Conservation (phyloP, 345 rosid genomes). For the Syzygium aqueum region DNA sequence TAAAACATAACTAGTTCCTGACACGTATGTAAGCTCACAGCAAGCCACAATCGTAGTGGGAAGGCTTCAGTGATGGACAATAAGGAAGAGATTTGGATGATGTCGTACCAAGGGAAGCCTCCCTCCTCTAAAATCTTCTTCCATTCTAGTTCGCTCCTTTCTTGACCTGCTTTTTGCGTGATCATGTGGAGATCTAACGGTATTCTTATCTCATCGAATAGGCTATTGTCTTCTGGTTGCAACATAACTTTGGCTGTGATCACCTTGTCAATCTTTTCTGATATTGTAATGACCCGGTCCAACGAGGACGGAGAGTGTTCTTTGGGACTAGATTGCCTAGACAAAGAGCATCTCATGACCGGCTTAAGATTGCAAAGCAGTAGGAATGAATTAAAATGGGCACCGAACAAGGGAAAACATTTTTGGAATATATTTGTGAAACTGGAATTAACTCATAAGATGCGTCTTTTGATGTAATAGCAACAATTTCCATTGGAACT, state of each 20-base stretch:
- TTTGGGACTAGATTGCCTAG: too few species aligned
- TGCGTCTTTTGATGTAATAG: too few species aligned
- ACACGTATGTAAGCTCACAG: too few species aligned
- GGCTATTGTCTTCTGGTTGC: background rate
- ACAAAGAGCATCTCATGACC: too few species aligned
- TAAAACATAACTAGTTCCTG: background rate
- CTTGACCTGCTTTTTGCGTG: constrained; percentile 7
- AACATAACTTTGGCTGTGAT: constrained; percentile 6
- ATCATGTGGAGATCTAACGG: constrained; percentile 12
- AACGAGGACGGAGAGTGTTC: too few species aligned
- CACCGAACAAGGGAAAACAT: too few species aligned
- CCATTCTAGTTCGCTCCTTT: constrained; percentile 18
- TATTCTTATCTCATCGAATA: background rate
- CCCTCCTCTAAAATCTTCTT: constrained; percentile 13
- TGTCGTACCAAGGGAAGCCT: constrained; percentile 17
- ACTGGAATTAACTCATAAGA: too few species aligned
- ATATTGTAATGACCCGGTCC: background rate
- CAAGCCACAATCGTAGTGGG: too few species aligned
- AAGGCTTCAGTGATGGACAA: constrained; percentile 16
- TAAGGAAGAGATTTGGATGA: constrained; percentile 10
- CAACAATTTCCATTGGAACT: too few species aligned
- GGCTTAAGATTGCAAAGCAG: too few species aligned
- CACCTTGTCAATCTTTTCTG: constrained; percentile 3
- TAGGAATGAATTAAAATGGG: too few species aligned
- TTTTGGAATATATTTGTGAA: too few species aligned